phyloP scores from a whole-genome alignment of 108 stramenopile species.

The Cyclotella atomus region DNA sequence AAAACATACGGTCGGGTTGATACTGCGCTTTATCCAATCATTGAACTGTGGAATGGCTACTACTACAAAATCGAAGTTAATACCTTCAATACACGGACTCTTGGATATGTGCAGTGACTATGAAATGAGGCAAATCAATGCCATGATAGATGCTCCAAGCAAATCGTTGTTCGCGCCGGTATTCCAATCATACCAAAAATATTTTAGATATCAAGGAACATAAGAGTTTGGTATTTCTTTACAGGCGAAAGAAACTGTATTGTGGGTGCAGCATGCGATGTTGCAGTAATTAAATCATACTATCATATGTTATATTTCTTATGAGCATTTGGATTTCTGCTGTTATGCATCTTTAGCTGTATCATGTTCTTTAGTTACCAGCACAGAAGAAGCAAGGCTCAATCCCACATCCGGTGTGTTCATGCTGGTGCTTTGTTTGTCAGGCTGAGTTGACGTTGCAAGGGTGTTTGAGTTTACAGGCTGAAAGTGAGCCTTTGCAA shows the following conservation, averaged over 20 bases:
- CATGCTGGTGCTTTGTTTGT: background rate
- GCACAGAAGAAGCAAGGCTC: background rate
- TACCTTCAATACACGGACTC: slow-evolving; percentile 69
- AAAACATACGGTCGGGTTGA: slow-evolving; percentile 76
- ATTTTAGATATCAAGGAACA: slow-evolving; percentile 71
- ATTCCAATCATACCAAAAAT: slow-evolving; percentile 72
- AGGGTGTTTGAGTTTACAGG: background rate
- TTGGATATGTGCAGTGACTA: slow-evolving; percentile 75
- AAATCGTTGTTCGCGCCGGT: slow-evolving; percentile 69
- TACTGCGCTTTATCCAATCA: slow-evolving; percentile 66
- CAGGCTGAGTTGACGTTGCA: background rate
- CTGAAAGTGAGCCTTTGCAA: slow-evolving; percentile 5
- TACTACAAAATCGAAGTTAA: slow-evolving; percentile 47
- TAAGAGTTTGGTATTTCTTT: too few relatives aligned
- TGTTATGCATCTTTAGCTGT: too few relatives aligned
- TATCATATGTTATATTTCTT: too few relatives aligned
- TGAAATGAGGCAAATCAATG: slow-evolving; percentile 74
- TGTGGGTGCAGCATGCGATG: too few relatives aligned
- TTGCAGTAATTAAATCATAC: too few relatives aligned
- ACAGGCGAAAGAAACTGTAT: too few relatives aligned
- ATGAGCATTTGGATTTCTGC: too few relatives aligned
- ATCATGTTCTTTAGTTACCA: background rate
- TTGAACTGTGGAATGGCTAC: slow-evolving; percentile 54
- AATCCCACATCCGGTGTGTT: background rate
- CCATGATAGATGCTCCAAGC: slow-evolving; percentile 65